Conservation (phyloP, 495 filamentous ascomycete genomes). For the Schizothecium vesticola region DNA sequence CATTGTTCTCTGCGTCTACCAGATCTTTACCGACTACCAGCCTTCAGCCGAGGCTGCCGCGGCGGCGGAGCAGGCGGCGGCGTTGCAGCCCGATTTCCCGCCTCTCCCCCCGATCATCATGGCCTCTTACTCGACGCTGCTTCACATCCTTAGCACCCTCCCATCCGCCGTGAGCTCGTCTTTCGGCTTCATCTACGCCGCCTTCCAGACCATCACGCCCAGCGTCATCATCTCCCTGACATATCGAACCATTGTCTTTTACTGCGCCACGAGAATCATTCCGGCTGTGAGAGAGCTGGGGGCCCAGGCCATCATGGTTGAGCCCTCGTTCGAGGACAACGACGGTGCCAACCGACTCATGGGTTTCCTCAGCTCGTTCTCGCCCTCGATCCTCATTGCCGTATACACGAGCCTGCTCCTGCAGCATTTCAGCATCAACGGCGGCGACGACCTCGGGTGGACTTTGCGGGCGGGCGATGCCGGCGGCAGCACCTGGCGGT, state of each 20-base stretch:
- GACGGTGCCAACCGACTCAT: slow-evolving; percentile 76
- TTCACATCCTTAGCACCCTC: slow-evolving; percentile 76
- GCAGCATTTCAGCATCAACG: slow-evolving; percentile 81
- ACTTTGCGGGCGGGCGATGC: slow-evolving; percentile 68
- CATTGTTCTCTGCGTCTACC: slow-evolving; percentile 93
- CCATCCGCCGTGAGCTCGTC: slow-evolving; percentile 78
- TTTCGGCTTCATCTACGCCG: slow-evolving; percentile 81
- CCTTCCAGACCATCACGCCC: slow-evolving; percentile 87
- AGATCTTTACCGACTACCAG: slow-evolving; percentile 97
- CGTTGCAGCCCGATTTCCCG: slow-evolving; percentile 72
- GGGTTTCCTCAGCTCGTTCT: slow-evolving; percentile 83
- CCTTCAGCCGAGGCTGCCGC: slow-evolving; percentile 60
- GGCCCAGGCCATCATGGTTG: slow-evolving; percentile 72
- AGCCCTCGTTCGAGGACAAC: slow-evolving; percentile 75
- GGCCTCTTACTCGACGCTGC: slow-evolving; percentile 91
- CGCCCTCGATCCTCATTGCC: slow-evolving; percentile 83
- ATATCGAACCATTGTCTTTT: slow-evolving; percentile 90
- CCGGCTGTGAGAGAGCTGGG: slow-evolving; percentile 85
- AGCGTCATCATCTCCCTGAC: slow-evolving; percentile 90
- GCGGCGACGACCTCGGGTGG: slow-evolving; percentile 71
- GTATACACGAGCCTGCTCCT: slow-evolving; percentile 96
- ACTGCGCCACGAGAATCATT: slow-evolving; percentile 92
- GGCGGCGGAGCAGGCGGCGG: slow-evolving; percentile 42
- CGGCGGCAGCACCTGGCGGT: slow-evolving; percentile 83
- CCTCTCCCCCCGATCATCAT: slow-evolving; percentile 94